These are phyloP conservation scores for Brettanomyces sp. DNA, from an alignment of 805 yeast genomes.

Conservation along the genomic window DNA sequence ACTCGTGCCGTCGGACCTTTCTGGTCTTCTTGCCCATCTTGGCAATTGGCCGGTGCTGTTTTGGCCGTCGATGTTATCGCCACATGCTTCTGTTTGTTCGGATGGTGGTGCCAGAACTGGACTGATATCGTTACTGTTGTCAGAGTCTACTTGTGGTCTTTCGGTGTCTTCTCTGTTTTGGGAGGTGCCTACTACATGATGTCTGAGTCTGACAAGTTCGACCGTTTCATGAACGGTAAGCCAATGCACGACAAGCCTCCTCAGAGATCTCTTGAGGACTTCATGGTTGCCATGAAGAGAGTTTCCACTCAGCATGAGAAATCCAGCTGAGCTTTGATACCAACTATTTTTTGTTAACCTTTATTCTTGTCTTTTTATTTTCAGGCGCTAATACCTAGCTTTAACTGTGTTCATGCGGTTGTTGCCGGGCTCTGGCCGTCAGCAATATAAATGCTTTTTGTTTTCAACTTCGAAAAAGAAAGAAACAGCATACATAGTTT, in stretches of 20 bases:
- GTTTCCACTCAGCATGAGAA: constrained; percentile 84
- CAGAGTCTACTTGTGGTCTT: constrained; percentile 85
- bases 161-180: constrained; percentile 87
- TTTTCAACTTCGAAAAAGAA: no score
- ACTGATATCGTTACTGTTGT: constrained; percentile 87
- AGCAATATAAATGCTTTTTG: no score
- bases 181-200: constrained; percentile 91
- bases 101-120: constrained; percentile 95
- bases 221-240: constrained; percentile 71
- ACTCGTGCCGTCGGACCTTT: constrained; percentile 94
- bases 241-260: constrained; percentile 40
- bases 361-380: no score
- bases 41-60: constrained; percentile 92
- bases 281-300: constrained; percentile 77
- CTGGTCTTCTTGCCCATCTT: constrained; percentile 90
- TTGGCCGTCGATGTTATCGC: constrained; percentile 79
- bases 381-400: no score
- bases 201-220: constrained; percentile 67
- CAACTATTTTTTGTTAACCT: no score
- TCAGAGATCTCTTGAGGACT: constrained; percentile 70
- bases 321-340: constrained; percentile 25
- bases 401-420: no score
- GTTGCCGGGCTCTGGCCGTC: no score
- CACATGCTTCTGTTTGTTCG: constrained; percentile 81
- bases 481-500: no score